phyloP scores from a whole-genome alignment of 2,329 filamentous ascomycete genomes.

The Paramyrothecium sp. region DNA sequence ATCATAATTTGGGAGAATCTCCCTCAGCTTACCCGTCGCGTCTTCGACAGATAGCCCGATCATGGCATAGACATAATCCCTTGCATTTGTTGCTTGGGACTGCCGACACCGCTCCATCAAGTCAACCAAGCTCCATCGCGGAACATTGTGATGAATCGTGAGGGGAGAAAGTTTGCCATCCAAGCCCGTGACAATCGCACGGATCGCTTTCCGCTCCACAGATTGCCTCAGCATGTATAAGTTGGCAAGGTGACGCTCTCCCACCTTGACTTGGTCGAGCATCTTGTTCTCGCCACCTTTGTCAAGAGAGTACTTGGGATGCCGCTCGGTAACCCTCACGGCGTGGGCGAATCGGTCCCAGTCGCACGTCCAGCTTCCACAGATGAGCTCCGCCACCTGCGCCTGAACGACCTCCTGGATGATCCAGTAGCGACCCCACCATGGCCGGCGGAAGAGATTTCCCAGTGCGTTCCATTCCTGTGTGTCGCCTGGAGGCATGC shows the following conservation, averaged over 20 bases:
- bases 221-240: not conserved
- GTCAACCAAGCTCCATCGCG: not conserved
- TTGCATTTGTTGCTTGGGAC: not conserved
- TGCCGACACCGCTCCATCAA: not conserved
- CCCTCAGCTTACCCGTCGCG: not conserved
- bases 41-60: not conserved
- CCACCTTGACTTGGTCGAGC: not conserved
- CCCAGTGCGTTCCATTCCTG: not conserved
- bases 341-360: not conserved
- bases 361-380: not conserved
- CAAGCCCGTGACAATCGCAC: not conserved
- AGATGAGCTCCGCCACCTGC: not conserved
- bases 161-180: not conserved
- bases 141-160: not conserved
- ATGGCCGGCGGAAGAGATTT: not conserved
- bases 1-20: not conserved
- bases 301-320: not conserved
- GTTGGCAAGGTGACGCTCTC: not conserved
- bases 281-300: not conserved
- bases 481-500: not conserved
- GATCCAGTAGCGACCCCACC: not conserved
- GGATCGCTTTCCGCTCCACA: not conserved
- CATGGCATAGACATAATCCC: not conserved
- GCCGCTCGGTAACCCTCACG: not conserved
- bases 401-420: not conserved